Evolutionary conservation across 2,329 filamentous ascomycete genomes (phyloP).

Genomic region (Cercospora nicotianae): DNA sequence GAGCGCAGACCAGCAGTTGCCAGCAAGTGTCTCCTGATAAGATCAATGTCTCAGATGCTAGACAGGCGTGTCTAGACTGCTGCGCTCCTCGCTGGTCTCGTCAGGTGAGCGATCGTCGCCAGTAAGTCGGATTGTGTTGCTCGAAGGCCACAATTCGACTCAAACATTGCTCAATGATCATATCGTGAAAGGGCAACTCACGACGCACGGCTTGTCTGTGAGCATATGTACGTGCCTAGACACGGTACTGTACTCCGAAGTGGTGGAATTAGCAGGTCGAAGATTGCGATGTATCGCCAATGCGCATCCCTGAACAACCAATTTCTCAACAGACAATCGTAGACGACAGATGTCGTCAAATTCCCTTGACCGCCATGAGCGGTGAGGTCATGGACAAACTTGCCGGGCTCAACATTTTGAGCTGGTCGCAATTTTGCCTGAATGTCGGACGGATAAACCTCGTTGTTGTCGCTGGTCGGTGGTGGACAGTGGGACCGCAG

Average conservation of each 20-base stretch:
- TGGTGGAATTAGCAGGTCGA: neutral
- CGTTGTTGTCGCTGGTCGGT: neutral
- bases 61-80: neutral
- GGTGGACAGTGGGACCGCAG: neutral
- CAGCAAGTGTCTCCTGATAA: neutral
- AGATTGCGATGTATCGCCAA: neutral
- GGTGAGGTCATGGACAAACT: neutral
- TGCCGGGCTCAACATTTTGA: neutral
- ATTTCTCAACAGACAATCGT: neutral
- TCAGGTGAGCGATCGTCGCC: neutral
- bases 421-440: neutral
- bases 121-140: neutral
- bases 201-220: neutral
- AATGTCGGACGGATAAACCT: neutral
- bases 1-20: slow-evolving; percentile 1
- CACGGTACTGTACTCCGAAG: neutral
- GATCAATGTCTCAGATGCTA: neutral
- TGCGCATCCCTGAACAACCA: neutral
- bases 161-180: neutral
- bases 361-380: neutral
- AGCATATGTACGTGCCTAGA: neutral
- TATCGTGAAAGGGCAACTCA: neutral
- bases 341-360: neutral
- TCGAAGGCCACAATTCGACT: neutral
- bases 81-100: neutral